phyloP scores from a whole-genome alignment of 345 rosid species.

The Pistacia integerrima region DNA sequence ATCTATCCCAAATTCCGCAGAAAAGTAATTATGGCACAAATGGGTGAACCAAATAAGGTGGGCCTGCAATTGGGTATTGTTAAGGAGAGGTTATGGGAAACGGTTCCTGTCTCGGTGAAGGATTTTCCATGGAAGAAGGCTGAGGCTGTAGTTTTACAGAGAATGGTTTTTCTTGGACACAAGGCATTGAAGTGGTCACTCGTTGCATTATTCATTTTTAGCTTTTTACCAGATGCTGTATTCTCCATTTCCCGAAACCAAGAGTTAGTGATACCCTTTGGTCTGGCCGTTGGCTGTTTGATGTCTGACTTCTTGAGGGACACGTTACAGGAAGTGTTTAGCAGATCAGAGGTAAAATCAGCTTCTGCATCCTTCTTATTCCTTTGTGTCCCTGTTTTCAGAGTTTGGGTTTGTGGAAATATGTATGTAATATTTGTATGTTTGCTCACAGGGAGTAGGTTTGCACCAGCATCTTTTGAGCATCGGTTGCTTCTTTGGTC shows the following conservation, averaged over 20 bases:
- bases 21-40: conserved; percentile 29
- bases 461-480: conserved; percentile 25
- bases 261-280: conserved; percentile 50
- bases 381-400: not conserved
- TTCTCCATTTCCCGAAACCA: conserved; percentile 40
- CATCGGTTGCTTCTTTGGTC: conserved; percentile 37
- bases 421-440: not conserved
- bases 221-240: conserved; percentile 41
- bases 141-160: conserved; percentile 24
- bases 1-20: conserved; percentile 18
- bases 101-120: conserved; percentile 31
- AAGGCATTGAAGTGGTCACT: conserved; percentile 46
- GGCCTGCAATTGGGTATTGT: conserved; percentile 23
- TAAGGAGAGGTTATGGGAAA: conserved; percentile 38
- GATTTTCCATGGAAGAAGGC: conserved; percentile 53
- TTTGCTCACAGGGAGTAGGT: conserved; percentile 34
- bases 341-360: conserved; percentile 32
- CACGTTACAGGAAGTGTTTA: conserved; percentile 25
- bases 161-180: conserved; percentile 28
- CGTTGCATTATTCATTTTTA: conserved; percentile 19
- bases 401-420: too few relatives aligned
- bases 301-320: conserved; percentile 44
- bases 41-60: conserved; percentile 36
- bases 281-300: conserved; percentile 47
- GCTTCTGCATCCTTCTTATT: not conserved